These are phyloP conservation scores for Skeletonema tropicum DNA, from an alignment of 108 stramenopile species.

Conservation along the genomic window DNA sequence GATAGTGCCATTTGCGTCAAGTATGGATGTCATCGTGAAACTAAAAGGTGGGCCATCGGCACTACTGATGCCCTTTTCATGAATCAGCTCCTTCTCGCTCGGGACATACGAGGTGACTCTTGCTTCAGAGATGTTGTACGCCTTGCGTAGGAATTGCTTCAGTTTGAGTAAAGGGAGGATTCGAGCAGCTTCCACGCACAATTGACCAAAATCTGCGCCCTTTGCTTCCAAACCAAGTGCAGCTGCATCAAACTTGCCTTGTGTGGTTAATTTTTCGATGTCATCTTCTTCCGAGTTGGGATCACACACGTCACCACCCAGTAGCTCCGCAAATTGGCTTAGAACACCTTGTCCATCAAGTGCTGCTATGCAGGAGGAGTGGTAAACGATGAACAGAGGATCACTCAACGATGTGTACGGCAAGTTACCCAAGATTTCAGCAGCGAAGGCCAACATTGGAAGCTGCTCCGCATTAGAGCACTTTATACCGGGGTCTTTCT, in stretches of 20 bases:
- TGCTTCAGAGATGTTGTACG: constrained; percentile 75
- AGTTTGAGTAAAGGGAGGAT: constrained; percentile 71
- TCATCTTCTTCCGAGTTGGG: constrained; percentile 68
- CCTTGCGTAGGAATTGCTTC: constrained; percentile 68
- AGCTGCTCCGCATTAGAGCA: constrained; percentile 45
- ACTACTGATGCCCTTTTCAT: constrained; percentile 43
- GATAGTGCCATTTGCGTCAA: constrained; percentile 18
- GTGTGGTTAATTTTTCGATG: constrained; percentile 60
- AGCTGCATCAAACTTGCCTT: constrained; percentile 49
- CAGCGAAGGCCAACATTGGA: constrained; percentile 69
- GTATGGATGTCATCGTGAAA: constrained; percentile 22
- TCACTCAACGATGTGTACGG: constrained; percentile 75
- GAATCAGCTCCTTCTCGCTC: constrained; percentile 60
- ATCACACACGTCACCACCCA: constrained; percentile 67
- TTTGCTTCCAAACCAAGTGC: constrained; percentile 31
- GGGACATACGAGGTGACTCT: constrained; percentile 75
- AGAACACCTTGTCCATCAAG: constrained; percentile 67
- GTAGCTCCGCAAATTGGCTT: constrained; percentile 62
- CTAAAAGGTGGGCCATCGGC: constrained; percentile 26
- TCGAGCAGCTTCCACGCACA: constrained; percentile 67
- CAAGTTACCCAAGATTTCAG: constrained; percentile 83
- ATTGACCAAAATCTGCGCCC: constrained; percentile 34
- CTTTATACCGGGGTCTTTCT: constrained; percentile 34
- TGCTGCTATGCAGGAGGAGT: constrained; percentile 59
- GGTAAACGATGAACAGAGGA: constrained; percentile 78